A percentile compares a stretch with the other conserved stretches of the same genome.
phyloP scores from a whole-genome alignment of 192 early-diverging fungal species.

The Entomortierella beljakovae region DNA sequence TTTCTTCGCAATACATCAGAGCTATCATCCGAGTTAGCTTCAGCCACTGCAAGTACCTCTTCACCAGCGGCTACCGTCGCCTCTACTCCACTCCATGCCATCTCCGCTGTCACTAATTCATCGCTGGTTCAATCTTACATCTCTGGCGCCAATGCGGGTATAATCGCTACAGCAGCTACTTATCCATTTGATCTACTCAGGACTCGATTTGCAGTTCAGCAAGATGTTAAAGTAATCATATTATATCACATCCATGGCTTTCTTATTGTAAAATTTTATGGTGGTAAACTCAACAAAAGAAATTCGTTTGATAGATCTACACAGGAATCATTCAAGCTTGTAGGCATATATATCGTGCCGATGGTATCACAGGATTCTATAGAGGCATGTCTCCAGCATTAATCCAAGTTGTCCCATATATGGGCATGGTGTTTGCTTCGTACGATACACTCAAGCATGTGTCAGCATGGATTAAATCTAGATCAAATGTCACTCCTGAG shows the following conservation, averaged over 20 bases:
- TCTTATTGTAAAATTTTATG: too few relatives aligned
- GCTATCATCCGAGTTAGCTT: constrained; percentile 14
- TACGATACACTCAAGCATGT: constrained; percentile 70
- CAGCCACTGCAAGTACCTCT: neutral
- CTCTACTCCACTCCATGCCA: constrained; percentile 7
- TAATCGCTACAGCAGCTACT: constrained; percentile 80
- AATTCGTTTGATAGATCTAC: constrained; percentile 65
- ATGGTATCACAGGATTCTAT: constrained; percentile 90
- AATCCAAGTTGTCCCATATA: constrained; percentile 93
- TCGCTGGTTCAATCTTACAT: constrained; percentile 69
- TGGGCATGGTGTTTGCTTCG: constrained; percentile 91
- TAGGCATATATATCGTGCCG: constrained; percentile 70
- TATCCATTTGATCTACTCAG: constrained; percentile 97
- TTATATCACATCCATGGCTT: neutral
- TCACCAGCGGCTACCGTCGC: neutral
- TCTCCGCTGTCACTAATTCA: constrained; percentile 39
- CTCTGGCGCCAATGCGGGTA: constrained; percentile 81
- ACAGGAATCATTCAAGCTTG: constrained; percentile 72
- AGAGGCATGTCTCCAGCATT: constrained; percentile 84
- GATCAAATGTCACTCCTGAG: neutral
- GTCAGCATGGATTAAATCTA: constrained; percentile 49
- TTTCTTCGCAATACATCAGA: constrained; percentile 45
- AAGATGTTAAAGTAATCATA: constrained; percentile 55
- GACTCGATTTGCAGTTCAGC: constrained; percentile 93
- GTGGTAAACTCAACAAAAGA: neutral